Evolutionary conservation across 2,329 filamentous ascomycete genomes (phyloP).

Genomic region (Tolypocladium cylindrosporum): DNA sequence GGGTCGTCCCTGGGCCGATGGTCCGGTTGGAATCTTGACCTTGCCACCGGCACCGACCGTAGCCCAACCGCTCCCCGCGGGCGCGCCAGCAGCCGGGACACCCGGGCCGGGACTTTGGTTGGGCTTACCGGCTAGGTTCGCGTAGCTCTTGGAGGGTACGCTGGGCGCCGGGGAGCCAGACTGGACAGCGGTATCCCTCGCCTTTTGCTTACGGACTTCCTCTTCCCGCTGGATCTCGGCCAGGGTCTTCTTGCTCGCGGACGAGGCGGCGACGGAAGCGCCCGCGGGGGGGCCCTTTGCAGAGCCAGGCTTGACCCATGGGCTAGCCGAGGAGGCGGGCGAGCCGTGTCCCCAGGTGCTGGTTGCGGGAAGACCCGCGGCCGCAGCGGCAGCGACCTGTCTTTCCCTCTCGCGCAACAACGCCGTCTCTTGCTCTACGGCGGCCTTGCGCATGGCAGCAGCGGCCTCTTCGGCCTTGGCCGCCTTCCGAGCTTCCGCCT

Average conservation of each 20-base stretch:
- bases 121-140: constrained; percentile 80
- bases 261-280: constrained; percentile 10
- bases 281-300: constrained; percentile 26
- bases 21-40: constrained; percentile 62
- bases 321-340: constrained; percentile 54
- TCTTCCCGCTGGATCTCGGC: constrained; percentile 97
- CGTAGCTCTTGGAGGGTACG: constrained; percentile 73
- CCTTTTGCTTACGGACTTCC: constrained; percentile 67
- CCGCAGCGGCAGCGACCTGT: constrained; percentile 37
- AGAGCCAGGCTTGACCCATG: constrained; percentile 57
- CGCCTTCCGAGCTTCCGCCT: constrained; percentile 85
- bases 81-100: constrained; percentile 20
- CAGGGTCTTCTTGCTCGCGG: constrained; percentile 69
- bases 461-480: constrained; percentile 80
- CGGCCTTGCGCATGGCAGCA: constrained; percentile 64
- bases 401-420: constrained; percentile 50
- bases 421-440: constrained; percentile 68
- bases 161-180: constrained; percentile 28
- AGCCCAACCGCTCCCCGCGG: constrained; percentile 62
- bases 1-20: constrained; percentile 38
- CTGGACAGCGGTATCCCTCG: constrained; percentile 40
- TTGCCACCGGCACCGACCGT: constrained; percentile 93
- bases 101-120: constrained; percentile 25
- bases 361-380: constrained; percentile 72
- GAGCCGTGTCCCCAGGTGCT: constrained; percentile 84